phyloP scores from a whole-genome alignment of 2,329 filamentous ascomycete genomes.

The Exophiala alcalophila region DNA sequence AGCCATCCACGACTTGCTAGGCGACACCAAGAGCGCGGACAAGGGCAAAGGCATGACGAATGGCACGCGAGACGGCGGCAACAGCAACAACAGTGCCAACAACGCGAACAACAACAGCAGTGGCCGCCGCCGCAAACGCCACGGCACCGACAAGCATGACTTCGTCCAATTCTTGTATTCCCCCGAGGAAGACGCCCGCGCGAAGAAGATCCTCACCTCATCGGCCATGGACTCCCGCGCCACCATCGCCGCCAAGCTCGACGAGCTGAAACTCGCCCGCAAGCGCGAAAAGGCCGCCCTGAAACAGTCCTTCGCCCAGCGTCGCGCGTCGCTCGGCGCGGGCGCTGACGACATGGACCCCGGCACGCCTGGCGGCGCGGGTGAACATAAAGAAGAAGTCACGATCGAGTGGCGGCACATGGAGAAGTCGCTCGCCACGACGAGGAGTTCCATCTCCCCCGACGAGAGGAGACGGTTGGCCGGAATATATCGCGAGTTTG shows the following conservation, averaged over 20 bases:
- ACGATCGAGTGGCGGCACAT: constrained; percentile 83
- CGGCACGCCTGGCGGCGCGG: constrained; percentile 35
- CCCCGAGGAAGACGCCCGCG: constrained; percentile 50
- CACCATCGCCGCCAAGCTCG: constrained; percentile 75
- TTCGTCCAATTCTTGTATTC: constrained; percentile 87
- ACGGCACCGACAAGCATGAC: constrained; percentile 44
- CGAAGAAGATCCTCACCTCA: constrained; percentile 43
- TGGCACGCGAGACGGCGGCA: no score
- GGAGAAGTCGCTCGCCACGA: constrained; percentile 69
- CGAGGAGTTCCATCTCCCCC: constrained; percentile 75
- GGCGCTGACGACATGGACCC: constrained; percentile 17
- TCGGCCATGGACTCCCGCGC: constrained; percentile 71
- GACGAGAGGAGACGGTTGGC: constrained; percentile 72
- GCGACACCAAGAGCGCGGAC: constrained; percentile 44
- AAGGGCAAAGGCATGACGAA: constrained; percentile 32
- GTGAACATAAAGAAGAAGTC: constrained; percentile 60
- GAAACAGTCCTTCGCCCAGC: constrained; percentile 13
- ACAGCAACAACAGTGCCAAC: constrained; percentile 22
- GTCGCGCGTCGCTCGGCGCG: constrained; percentile 15
- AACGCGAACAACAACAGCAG: constrained; percentile 36
- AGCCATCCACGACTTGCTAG: constrained; percentile 90
- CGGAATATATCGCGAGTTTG: constrained; percentile 88
- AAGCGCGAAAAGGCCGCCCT: constrained; percentile 29
- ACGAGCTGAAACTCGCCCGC: constrained; percentile 70
- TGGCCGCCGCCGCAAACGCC: constrained; percentile 33